phyloP scores from a whole-genome alignment of 176 grass and related monocot species.

The Triticum turgidum region DNA sequence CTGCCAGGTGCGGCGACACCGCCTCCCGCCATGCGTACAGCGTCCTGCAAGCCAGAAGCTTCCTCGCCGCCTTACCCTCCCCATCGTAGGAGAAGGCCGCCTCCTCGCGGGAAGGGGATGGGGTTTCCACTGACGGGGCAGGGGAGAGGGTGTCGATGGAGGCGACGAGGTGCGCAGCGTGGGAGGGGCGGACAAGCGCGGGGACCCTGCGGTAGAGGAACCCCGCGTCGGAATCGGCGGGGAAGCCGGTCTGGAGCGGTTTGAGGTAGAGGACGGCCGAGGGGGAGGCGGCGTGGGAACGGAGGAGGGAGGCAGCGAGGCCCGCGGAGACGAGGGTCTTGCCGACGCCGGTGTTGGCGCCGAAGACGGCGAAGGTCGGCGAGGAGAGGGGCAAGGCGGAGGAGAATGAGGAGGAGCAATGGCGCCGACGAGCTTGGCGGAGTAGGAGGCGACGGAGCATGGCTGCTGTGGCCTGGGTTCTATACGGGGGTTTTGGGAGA shows the following conservation, averaged over 20 bases:
- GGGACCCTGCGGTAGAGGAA: slow-evolving; percentile 59
- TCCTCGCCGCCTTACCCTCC: slow-evolving; percentile 17
- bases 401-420: slow-evolving; percentile 12
- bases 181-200: slow-evolving; percentile 35
- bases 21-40: slow-evolving; percentile 85
- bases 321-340: slow-evolving; percentile 90
- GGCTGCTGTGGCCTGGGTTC: slow-evolving; percentile 23
- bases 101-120: slow-evolving; percentile 31
- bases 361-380: slow-evolving; percentile 70
- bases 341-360: slow-evolving; percentile 90
- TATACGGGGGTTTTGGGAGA: background rate
- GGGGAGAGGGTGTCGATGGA: slow-evolving; percentile 62
- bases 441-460: slow-evolving; percentile 31
- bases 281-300: slow-evolving; percentile 12
- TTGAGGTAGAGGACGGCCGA: slow-evolving; percentile 72
- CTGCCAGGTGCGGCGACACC: slow-evolving; percentile 81
- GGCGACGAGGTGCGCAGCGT: slow-evolving; percentile 28
- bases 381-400: slow-evolving; percentile 30
- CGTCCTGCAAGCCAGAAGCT: slow-evolving; percentile 63
- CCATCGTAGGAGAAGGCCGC: slow-evolving; percentile 24
- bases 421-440: background rate
- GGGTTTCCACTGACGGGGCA: slow-evolving; percentile 42
- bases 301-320: slow-evolving; percentile 59
- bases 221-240: slow-evolving; percentile 71
- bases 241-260: slow-evolving; percentile 89